Percentiles rank a stretch among this genome's conserved stretches.
Evolutionary conservation across 1,139 yeast species (phyloP).

Genomic region (Debaryomycetaceae sp.): DNA sequence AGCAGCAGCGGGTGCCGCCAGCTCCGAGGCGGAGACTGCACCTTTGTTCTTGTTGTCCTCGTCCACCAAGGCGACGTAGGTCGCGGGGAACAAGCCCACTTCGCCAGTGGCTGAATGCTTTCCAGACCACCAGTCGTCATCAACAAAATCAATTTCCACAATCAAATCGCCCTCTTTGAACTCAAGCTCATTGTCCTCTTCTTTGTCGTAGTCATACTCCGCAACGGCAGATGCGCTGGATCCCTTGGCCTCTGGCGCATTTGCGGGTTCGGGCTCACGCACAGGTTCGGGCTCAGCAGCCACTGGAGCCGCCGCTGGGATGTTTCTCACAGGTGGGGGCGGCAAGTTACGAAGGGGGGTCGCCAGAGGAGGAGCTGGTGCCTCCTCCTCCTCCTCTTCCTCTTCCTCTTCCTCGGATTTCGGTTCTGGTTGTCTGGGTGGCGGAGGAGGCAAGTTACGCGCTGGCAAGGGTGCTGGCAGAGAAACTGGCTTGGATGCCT

Average conservation of each 20-base stretch:
- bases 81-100: constrained; percentile 69
- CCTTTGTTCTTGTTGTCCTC: constrained; percentile 16
- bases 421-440: constrained; percentile 12
- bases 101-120: constrained; percentile 54
- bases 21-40: constrained; percentile 13
- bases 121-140: constrained; percentile 85
- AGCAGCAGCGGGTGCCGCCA: constrained; percentile 17
- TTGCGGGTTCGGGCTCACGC: constrained; percentile 10
- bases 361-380: constrained; percentile 16
- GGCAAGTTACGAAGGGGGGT: constrained; percentile 20
- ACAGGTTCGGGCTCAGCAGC: constrained; percentile 11
- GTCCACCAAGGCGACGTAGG: constrained; percentile 56
- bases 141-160: constrained; percentile 62
- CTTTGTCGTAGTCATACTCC: constrained; percentile 64
- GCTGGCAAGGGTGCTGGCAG: constrained; percentile 17
- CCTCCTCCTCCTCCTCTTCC: constrained; percentile 11
- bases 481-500: constrained; percentile 14
- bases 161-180: constrained; percentile 64
- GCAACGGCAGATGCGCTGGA: constrained; percentile 48
- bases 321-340: constrained; percentile 16
- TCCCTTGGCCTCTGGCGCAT: constrained; percentile 17
- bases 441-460: constrained; percentile 20
- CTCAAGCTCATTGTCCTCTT: constrained; percentile 70
- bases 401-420: constrained; percentile 18
- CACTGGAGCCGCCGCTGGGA: constrained; percentile 9